Conservation (phyloP, 1,284 basidiomycete species). For the Sphaerobolus stellatus region DNA sequence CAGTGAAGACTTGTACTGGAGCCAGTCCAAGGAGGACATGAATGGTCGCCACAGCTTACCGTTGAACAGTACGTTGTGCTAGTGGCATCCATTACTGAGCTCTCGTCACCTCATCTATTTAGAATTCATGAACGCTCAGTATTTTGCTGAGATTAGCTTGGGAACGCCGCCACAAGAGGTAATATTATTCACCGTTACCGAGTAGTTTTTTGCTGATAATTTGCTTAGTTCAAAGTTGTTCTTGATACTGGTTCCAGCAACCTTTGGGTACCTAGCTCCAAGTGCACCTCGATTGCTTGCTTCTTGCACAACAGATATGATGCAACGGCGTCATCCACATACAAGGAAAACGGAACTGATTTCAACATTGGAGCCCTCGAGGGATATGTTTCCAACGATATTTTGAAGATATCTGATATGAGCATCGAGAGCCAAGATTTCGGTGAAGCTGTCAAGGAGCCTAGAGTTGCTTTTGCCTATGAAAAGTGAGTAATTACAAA, state of each 20-base stretch:
- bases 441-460: slow-evolving; percentile 95
- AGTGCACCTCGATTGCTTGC: slow-evolving; percentile 96
- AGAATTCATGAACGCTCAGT: slow-evolving; percentile 99
- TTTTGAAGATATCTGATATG: slow-evolving; percentile 83
- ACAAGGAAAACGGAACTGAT: slow-evolving; percentile 88
- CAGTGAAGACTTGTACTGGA: too few relatives aligned
- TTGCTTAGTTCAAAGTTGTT: slow-evolving; percentile 81
- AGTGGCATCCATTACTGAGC: not conserved
- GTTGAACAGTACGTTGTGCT: slow-evolving; percentile 71
- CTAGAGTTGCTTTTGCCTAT: slow-evolving; percentile 96
- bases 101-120: too few relatives aligned
- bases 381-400: slow-evolving; percentile 91
- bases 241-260: slow-evolving; percentile 91
- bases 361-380: slow-evolving; percentile 98
- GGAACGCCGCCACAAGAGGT: slow-evolving; percentile 80
- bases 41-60: slow-evolving; percentile 88
- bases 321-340: slow-evolving; percentile 74
- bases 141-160: slow-evolving; percentile 86
- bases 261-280: slow-evolving; percentile 87
- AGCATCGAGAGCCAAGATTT: slow-evolving; percentile 81
- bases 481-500: slow-evolving; percentile 72
- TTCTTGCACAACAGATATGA: slow-evolving; percentile 97
- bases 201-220: slow-evolving; percentile 3
- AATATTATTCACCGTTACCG: slow-evolving; percentile 15
- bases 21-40: slow-evolving; percentile 47